Percentiles rank a stretch among this genome's conserved stretches.
Evolutionary conservation across 208 protist species (phyloP).

Genomic region (Leishmania aethiopica): DNA sequence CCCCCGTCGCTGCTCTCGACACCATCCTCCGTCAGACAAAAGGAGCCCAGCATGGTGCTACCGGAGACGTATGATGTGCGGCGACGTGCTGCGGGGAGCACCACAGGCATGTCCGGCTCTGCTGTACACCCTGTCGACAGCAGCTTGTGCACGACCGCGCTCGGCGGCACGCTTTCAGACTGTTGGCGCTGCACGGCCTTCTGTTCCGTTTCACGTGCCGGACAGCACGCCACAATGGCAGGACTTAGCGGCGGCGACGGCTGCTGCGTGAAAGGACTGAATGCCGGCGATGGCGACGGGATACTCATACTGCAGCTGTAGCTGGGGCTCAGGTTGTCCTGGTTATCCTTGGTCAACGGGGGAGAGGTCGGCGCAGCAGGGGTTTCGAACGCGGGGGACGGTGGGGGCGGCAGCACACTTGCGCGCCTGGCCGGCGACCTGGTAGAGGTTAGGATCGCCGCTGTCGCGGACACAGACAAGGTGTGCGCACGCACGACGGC

Average conservation of each 20-base stretch:
- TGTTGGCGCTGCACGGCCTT: background rate
- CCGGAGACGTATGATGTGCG: background rate
- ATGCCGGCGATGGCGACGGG: background rate
- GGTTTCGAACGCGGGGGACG: background rate
- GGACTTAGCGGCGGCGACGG: background rate
- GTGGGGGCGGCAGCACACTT: background rate
- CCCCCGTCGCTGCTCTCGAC: conserved; percentile 1
- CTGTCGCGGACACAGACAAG: background rate
- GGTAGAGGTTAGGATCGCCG: background rate
- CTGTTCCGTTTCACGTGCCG: background rate
- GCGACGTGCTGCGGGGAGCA: background rate
- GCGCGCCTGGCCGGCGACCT: background rate
- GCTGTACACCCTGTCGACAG: background rate
- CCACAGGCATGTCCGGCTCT: background rate
- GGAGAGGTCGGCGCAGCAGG: background rate
- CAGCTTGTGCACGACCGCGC: background rate
- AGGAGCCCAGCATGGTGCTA: background rate
- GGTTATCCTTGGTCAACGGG: background rate
- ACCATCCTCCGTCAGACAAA: background rate
- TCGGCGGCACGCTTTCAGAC: background rate
- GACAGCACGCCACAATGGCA: background rate
- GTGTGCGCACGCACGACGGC: background rate
- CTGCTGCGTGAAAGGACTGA: background rate
- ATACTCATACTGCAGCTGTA: background rate
- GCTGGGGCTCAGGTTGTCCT: background rate